Evolutionary conservation across 2,329 filamentous ascomycete species (phyloP), one percentile per base, ranked within the genome.

Genomic region (Botrytis tulipae): DNA sequence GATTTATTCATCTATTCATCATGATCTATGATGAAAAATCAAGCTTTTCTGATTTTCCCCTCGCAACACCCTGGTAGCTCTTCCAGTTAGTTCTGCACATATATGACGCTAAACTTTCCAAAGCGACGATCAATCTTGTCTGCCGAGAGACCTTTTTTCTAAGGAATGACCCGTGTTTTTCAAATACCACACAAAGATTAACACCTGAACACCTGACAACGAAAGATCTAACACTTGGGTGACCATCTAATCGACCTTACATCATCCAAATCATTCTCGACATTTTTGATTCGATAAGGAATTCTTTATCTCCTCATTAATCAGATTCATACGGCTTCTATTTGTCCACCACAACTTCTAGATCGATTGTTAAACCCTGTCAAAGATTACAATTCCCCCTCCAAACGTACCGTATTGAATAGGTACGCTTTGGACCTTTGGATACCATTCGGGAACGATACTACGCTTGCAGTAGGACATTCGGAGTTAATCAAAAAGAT

Each of bases 251-350:
- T 25, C 18, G 37, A 29, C 44, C 44, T 66, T 51, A n/a, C 63
- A 67, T 67, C 63, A 67, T 51, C 32, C 10, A n/a, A 48, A 51
- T 66, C 42, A 67, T 51, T 10, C 44, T 67, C 44, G 35, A 37
- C 2, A 35, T 6, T 37, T 51, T 18, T 67, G 44, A 67, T 67
- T 67, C n/a, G 63, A 54, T 16, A 29, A 40, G 25, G 10, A 54
- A 20, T 37, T 67, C 22, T 16, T 40, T n/a, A 14, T 67, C 46
- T 51, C 63, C 63, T 32, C 63, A 51, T n/a, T 35, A 32, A 66
- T 66, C 42, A 10, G 10, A 40, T 40, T 40, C 37, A 66, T 9
- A 42, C 60, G 12, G 35, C 22, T 40, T n/a, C 35, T n/a, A 18
- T n/a, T 20, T 25, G 51, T 7, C 32, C 32, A 37, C 32, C 18